Evolutionary conservation across 2,329 filamentous ascomycete genomes (phyloP).

Genomic region (Fusarium brachygibbosum): DNA sequence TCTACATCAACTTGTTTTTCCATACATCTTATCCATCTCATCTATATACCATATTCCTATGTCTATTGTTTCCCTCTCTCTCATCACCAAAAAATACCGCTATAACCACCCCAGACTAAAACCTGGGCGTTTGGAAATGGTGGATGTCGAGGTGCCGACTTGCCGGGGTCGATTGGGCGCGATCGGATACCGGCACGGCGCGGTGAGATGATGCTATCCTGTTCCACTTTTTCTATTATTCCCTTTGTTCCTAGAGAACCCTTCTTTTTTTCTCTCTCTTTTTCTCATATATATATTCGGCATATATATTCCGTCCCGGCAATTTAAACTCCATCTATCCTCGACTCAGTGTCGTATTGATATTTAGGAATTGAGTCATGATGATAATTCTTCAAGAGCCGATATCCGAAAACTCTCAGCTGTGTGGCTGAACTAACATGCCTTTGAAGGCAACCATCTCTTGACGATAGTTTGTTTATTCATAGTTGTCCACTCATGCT

Average conservation of each 20-base stretch:
- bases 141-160: slow-evolving; percentile 49
- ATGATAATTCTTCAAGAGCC: slow-evolving; percentile 8
- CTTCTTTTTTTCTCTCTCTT: neutral
- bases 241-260: no score
- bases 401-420: slow-evolving; percentile 21
- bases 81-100: no score
- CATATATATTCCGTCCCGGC: slow-evolving; percentile 28
- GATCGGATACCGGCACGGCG: slow-evolving; percentile 51
- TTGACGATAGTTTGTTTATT: neutral
- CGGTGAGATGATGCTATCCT: slow-evolving; percentile 50
- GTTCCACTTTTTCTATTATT: slow-evolving; percentile 34
- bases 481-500: no score
- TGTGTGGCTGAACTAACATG: slow-evolving; percentile 1
- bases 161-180: slow-evolving; percentile 50
- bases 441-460: neutral
- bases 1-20: no score
- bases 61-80: neutral
- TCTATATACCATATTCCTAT: neutral
- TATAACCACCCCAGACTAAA: slow-evolving; percentile 18
- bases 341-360: no score
- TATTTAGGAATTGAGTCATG: slow-evolving; percentile 11
- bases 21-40: no score
- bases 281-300: slow-evolving; percentile 9
- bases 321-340: neutral
- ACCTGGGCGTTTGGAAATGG: slow-evolving; percentile 38